Evolutionary conservation across 306 rosid genomes (phyloP).

Genomic region (Quercus rubra): DNA sequence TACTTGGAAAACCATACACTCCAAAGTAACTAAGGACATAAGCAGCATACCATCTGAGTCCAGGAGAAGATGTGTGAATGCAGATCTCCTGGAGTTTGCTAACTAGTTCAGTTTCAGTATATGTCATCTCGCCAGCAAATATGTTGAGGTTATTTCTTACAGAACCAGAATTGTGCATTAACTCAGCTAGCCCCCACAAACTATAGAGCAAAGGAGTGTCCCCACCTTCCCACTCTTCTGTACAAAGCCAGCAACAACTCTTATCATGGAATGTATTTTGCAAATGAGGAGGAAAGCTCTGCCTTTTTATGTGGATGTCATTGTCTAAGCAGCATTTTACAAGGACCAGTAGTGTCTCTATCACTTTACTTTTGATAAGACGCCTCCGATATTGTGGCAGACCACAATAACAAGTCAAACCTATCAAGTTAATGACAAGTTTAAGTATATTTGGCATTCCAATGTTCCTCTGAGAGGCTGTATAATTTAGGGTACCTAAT

Average conservation of each 20-base stretch:
- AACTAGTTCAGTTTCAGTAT: slow-evolving; percentile 42
- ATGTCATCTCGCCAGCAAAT: slow-evolving; percentile 24
- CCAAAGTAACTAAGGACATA: slow-evolving; percentile 62
- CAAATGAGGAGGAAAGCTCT: slow-evolving; percentile 50
- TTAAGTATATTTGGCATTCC: slow-evolving; percentile 47
- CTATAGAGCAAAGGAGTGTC: slow-evolving; percentile 56
- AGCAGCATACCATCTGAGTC: slow-evolving; percentile 72
- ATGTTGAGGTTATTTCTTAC: slow-evolving; percentile 20
- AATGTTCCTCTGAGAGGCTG: slow-evolving; percentile 42
- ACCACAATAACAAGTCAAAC: slow-evolving; percentile 52
- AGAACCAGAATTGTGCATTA: slow-evolving; percentile 42
- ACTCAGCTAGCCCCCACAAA: slow-evolving; percentile 66
- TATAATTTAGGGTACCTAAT: slow-evolving; percentile 38
- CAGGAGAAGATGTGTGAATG: slow-evolving; percentile 42
- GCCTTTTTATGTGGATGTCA: slow-evolving; percentile 41
- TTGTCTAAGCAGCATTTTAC: slow-evolving; percentile 56
- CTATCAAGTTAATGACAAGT: slow-evolving; percentile 47
- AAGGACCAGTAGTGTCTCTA: slow-evolving; percentile 36
- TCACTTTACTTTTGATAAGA: slow-evolving; percentile 38
- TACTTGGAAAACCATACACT: slow-evolving; percentile 78
- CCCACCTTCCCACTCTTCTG: slow-evolving; percentile 77
- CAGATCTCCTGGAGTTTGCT: slow-evolving; percentile 53
- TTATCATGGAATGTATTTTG: slow-evolving; percentile 36
- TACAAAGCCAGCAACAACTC: slow-evolving; percentile 56
- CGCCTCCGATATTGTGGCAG: slow-evolving; percentile 44